Conservation (phyloP, 352 stramenopile genomes). For the Thraustochytrium striatum region DNA sequence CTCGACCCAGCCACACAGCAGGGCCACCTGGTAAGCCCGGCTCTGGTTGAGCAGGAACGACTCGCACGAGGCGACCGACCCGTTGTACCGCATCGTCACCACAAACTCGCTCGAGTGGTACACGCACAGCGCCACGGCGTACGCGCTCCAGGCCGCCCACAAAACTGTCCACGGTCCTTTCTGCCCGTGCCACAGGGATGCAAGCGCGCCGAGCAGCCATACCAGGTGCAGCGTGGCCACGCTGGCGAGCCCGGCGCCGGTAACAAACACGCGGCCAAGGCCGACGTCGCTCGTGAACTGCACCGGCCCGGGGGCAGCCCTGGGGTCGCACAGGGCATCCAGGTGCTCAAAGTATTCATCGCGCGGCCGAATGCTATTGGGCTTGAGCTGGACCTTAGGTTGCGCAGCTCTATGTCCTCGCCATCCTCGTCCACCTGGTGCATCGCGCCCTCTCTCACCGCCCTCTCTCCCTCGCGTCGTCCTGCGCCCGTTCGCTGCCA, state of each 20-base stretch:
- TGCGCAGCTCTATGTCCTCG: background rate
- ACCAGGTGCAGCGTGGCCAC: slow-evolving; percentile 67
- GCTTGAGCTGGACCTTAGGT: slow-evolving; percentile 4
- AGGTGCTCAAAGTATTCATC: slow-evolving; percentile 11
- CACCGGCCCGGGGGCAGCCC: background rate
- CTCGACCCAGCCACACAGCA: slow-evolving; percentile 73
- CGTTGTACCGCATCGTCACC: slow-evolving; percentile 71
- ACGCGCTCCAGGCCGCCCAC: slow-evolving; percentile 71
- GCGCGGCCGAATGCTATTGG: background rate
- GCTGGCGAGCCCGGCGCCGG: slow-evolving; percentile 67
- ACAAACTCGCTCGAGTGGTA: slow-evolving; percentile 78
- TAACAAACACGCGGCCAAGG: slow-evolving; percentile 69
- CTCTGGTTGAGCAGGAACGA: slow-evolving; percentile 84
- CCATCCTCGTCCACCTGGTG: slow-evolving; percentile 23
- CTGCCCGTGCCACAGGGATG: slow-evolving; percentile 58
- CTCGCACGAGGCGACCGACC: slow-evolving; percentile 65
- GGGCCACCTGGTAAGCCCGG: slow-evolving; percentile 75
- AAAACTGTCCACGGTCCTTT: slow-evolving; percentile 53
- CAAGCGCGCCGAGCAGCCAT: slow-evolving; percentile 57
- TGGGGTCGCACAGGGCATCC: slow-evolving; percentile 5
- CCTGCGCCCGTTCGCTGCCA: background rate
- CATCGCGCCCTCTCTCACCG: background rate
- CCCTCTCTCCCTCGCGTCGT: background rate
- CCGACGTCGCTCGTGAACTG: slow-evolving; percentile 72
- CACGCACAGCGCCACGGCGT: slow-evolving; percentile 68